Evolutionary conservation across 2,329 filamentous ascomycete species (phyloP), one percentile per base, ranked within the genome.

Genomic region (Leptographium wingfieldii): DNA sequence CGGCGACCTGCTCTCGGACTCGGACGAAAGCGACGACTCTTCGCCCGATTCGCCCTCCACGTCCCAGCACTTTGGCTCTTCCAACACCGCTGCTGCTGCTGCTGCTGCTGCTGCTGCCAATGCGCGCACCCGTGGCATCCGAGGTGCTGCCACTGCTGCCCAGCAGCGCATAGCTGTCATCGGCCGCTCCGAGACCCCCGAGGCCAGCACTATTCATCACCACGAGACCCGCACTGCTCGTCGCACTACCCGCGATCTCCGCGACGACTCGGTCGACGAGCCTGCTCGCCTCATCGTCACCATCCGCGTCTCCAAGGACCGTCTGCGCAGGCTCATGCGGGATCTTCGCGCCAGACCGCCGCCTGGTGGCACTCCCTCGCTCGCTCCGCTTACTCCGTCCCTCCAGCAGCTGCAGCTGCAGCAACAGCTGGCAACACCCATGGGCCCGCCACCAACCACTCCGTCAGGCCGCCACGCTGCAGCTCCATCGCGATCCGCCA

Each of bases 21-120:
- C 94, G 1, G 90, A 92, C 56, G 91, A 96, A 33, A 95, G 90
- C 69, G 92, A 96, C 60, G 90, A 95, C 61, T 95, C 90, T 0
- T 84, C 80, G 1, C 84, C 87, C 22, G 92, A 95, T 62, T 96
- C 92, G n/a, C 91, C 91, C 3, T 88, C 87, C 38, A 16, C 12
- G 38, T 40, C 38, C 3, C 38, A 40, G 38, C 38, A 35, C 10
- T 9, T 35, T 9, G 33, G 33, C 33, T 35, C 33, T 2, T 5
- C 33, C 33, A 35, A 10, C 33, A n/a, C 46, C 46, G 46, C 5
- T n/a, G 46, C 46, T 14, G 6, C 14, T 2, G 80, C 87, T 46
- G 83, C 88, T 64, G 74, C 91, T 54, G 76, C 80, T 4, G 49
- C 43, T n/a, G 51, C 52, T 51, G 90, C 90, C 54, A 96, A 92